Evolutionary conservation across 345 rosid species (phyloP).

Genomic region (Salix suchowensis): DNA sequence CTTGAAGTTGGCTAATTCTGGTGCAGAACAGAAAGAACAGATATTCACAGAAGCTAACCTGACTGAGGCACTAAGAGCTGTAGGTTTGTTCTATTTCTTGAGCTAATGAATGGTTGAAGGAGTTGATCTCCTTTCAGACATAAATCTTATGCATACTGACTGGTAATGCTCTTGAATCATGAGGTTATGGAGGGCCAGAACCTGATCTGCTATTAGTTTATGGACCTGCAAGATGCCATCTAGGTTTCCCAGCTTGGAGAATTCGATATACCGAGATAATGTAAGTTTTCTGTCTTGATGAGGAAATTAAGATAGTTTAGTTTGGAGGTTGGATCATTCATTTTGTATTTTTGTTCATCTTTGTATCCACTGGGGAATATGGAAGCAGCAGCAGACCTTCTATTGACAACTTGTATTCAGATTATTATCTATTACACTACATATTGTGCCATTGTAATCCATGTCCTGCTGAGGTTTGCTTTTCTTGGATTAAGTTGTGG

Average conservation of each 20-base stretch:
- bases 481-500: neutral
- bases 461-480: neutral
- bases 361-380: neutral
- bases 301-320: neutral
- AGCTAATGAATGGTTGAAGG: constrained; percentile 2
- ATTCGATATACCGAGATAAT: constrained; percentile 81
- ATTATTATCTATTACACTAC: neutral
- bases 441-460: neutral
- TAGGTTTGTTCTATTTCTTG: constrained; percentile 51
- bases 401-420: neutral
- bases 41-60: constrained; percentile 61
- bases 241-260: constrained; percentile 96
- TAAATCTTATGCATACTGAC: constrained; percentile 3
- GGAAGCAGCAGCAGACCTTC: neutral
- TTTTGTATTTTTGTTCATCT: neutral
- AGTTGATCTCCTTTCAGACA: neutral
- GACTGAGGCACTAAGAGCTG: constrained; percentile 57
- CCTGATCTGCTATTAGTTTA: constrained; percentile 81
- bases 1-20: constrained; percentile 30
- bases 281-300: constrained; percentile 37
- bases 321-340: neutral
- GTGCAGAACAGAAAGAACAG: constrained; percentile 39
- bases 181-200: constrained; percentile 64
- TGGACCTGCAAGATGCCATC: constrained; percentile 84
- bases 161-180: constrained; percentile 13